A percentile compares a stretch with the other conserved stretches of the same genome.
Evolutionary conservation across 495 filamentous ascomycete species (phyloP).

Genomic region (Penicillium canariense): DNA sequence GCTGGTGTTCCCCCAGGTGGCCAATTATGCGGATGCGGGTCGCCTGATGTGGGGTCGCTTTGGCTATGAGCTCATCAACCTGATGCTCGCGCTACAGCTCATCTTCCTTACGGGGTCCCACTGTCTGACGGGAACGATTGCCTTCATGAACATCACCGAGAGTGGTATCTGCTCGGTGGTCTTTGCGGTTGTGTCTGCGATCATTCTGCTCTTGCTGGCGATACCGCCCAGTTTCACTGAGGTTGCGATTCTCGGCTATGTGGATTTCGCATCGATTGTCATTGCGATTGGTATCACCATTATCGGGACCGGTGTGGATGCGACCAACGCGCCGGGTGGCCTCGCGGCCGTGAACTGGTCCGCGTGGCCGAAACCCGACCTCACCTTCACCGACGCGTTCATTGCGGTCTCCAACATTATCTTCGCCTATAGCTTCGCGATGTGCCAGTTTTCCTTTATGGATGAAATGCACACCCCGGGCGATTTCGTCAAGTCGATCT

Average conservation of each 20-base stretch:
- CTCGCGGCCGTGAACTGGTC: conserved; percentile 38
- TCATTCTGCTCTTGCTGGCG: conserved; percentile 58
- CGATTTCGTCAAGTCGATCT: conserved; percentile 62
- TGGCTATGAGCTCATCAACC: conserved; percentile 61
- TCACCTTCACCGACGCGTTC: conserved; percentile 42
- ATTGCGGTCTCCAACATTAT: conserved; percentile 69
- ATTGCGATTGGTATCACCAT: conserved; percentile 67
- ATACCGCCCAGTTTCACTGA: conserved; percentile 56
- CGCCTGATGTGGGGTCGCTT: conserved; percentile 60
- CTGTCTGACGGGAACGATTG: conserved; percentile 67
- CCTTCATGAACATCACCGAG: conserved; percentile 59
- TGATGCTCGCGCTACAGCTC: conserved; percentile 59
- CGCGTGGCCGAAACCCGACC: conserved; percentile 32
- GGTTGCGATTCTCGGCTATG: conserved; percentile 59
- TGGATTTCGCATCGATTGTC: conserved; percentile 63
- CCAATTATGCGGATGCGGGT: conserved; percentile 66
- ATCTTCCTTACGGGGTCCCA: conserved; percentile 71
- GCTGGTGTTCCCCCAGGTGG: conserved; percentile 59
- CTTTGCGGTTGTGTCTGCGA: conserved; percentile 60
- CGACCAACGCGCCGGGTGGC: conserved; percentile 31
- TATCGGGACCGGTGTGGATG: conserved; percentile 56
- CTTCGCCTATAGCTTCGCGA: conserved; percentile 64
- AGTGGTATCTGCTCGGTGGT: conserved; percentile 60
- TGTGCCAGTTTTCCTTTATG: conserved; percentile 70
- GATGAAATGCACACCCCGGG: conserved; percentile 68